phyloP scores from a whole-genome alignment of 768 basidiomycete species.

The Mycena olivaceomarginata region DNA sequence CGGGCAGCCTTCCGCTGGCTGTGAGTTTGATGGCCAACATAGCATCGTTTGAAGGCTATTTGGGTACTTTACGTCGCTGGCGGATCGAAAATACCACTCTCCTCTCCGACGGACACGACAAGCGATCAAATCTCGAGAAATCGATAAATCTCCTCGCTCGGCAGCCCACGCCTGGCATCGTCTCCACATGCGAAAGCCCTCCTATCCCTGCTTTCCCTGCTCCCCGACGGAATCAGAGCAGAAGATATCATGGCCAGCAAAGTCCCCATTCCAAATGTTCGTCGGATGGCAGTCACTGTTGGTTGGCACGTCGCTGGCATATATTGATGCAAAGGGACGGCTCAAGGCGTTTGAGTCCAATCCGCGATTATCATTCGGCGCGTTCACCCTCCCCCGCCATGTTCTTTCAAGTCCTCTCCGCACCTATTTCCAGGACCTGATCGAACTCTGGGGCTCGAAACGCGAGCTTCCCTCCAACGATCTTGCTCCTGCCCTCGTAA shows the following conservation, averaged over 20 bases:
- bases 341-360: not conserved
- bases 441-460: not conserved
- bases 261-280: not conserved
- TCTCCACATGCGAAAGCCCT: not conserved
- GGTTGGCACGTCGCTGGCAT: not conserved
- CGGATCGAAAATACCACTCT: not conserved
- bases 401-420: not conserved
- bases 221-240: not conserved
- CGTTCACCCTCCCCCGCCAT: not conserved
- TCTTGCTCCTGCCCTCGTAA: not conserved
- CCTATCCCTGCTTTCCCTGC: not conserved
- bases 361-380: not conserved
- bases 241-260: not conserved
- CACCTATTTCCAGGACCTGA: not conserved
- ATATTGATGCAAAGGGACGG: not conserved
- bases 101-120: not conserved
- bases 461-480: not conserved
- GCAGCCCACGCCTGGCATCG: not conserved
- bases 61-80: not conserved
- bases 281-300: not conserved
- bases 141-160: not conserved
- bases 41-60: slow-evolving; percentile 16
- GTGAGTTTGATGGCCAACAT: slow-evolving; percentile 12
- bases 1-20: slow-evolving; percentile 10
- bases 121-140: not conserved